Percentiles rank a stretch among this genome's conserved stretches.
phyloP scores from a whole-genome alignment of 2,329 filamentous ascomycete species.

The Neonectria ditissima region DNA sequence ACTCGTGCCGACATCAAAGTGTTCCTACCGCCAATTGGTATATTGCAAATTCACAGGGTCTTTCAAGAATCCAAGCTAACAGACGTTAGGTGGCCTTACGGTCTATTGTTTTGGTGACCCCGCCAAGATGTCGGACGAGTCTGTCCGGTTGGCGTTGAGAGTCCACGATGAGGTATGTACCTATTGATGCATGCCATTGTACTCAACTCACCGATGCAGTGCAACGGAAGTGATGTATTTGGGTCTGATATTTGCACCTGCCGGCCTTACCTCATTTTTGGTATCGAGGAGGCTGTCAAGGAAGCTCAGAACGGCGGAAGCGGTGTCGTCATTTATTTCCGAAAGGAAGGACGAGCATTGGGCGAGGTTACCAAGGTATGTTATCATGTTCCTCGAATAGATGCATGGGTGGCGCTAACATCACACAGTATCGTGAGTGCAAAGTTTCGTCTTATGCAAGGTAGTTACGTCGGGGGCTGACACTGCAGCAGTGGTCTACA shows the following conservation, averaged over 20 bases:
- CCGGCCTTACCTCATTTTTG: constrained; percentile 94
- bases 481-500: constrained; percentile 70
- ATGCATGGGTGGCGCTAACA: constrained; percentile 31
- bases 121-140: constrained; percentile 91
- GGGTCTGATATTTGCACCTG: constrained; percentile 98
- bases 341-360: constrained; percentile 93
- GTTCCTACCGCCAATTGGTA: constrained; percentile 92
- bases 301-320: constrained; percentile 94
- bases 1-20: constrained; percentile 94
- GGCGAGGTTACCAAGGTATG: constrained; percentile 95
- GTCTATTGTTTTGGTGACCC: constrained; percentile 98
- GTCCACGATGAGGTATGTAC: constrained; percentile 75
- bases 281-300: constrained; percentile 96
- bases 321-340: constrained; percentile 97
- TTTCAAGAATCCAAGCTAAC: constrained; percentile 22
- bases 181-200: neutral
- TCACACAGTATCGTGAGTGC: constrained; percentile 39
- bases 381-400: constrained; percentile 8
- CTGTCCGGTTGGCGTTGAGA: constrained; percentile 82
- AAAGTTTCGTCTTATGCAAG: constrained; percentile 12
- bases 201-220: constrained; percentile 57
- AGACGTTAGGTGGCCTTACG: constrained; percentile 78
- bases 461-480: constrained; percentile 30
- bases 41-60: constrained; percentile 17
- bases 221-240: constrained; percentile 97